These are phyloP conservation scores for Boletus eberwhitei DNA, from an alignment of 768 basidiomycete genomes.

Conservation along the genomic window DNA sequence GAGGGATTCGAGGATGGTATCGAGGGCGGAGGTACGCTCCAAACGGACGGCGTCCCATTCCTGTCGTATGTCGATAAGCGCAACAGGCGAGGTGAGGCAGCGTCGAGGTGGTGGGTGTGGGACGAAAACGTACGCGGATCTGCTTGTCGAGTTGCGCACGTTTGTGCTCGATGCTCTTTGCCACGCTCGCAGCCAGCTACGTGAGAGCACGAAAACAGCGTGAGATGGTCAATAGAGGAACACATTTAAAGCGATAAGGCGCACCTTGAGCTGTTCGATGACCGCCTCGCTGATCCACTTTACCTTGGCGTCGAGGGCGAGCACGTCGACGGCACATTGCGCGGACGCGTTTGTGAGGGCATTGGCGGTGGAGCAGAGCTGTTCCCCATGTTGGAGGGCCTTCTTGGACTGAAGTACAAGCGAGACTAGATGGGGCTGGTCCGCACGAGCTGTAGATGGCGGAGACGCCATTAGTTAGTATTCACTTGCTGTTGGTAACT, in stretches of 20 bases:
- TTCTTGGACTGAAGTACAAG: slow-evolving; percentile 81
- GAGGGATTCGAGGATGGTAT: slow-evolving; percentile 67
- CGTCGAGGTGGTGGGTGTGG: background rate
- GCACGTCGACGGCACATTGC: slow-evolving; percentile 62
- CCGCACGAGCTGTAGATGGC: slow-evolving; percentile 17
- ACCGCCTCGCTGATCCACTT: slow-evolving; percentile 75
- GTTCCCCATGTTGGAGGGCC: slow-evolving; percentile 74
- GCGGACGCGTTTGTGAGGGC: slow-evolving; percentile 62
- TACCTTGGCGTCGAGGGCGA: slow-evolving; percentile 77
- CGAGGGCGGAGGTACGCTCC: slow-evolving; percentile 60
- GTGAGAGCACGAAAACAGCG: background rate
- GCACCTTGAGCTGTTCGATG: slow-evolving; percentile 71
- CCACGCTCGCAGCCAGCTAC: slow-evolving; percentile 70
- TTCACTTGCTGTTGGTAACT: background rate
- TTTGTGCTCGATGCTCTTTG: slow-evolving; percentile 72
- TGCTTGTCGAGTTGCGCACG: slow-evolving; percentile 56
- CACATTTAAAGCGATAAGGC: background rate
- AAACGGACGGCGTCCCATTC: slow-evolving; percentile 68
- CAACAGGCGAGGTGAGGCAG: background rate
- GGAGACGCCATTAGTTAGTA: slow-evolving; percentile 18
- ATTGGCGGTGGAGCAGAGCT: slow-evolving; percentile 69
- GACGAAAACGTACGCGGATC: slow-evolving; percentile 48
- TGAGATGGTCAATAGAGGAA: background rate
- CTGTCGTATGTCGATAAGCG: slow-evolving; percentile 33
- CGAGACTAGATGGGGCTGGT: slow-evolving; percentile 65